Base-by-base conservation (phyloP, 2,329 filamentous ascomycete species). In the Xylariaceae sp. region DNA sequence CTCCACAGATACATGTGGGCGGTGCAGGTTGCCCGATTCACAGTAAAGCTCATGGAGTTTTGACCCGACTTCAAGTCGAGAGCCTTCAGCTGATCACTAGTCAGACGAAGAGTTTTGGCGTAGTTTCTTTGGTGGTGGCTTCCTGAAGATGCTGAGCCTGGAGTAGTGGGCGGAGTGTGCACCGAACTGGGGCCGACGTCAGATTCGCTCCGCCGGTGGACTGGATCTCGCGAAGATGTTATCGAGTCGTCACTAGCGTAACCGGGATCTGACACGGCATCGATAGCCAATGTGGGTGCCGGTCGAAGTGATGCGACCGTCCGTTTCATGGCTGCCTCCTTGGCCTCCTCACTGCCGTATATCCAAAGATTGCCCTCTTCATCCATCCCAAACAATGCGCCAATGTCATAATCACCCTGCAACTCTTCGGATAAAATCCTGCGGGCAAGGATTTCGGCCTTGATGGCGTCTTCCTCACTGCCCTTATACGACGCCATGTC, bases 331-430 rank as follows among this genome's bases (percentile, higher is more conserved):
- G 94, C 94, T 6, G 90, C 89, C 67, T 95, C 89, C 71, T 97
- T 98, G 21, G 95, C 92, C 70, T 96, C 93, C 73, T 98, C 93
- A 67, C 93, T 98, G 76, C 92, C 95, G 77, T 99, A 99, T 65
- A 99, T 98, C 94, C 95, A 98, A n/a, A 99, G 81, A 68, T 99
- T 99, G 6, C 95, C 95, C 58, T 95, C 87, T 69, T 96, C 92
- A 70, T 99, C 95, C 40, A 95, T 94, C 11, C 93, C 95, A 67
- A 99, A 96, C 26, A 99, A 81, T 2, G 94, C 89, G 5, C 95
- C 95, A 67, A 99, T 96, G 71, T 99, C 95, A 73, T 97, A 97
- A 70, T 94, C 92, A 19, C 93, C 95, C 68, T 96, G 91, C 12
- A 98, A 78, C 75, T 98, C 94, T 71, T 99, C 92, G 0, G 92